Evolutionary conservation across 1,284 basidiomycete species (phyloP).

Genomic region (Marasmius tenuissimus): DNA sequence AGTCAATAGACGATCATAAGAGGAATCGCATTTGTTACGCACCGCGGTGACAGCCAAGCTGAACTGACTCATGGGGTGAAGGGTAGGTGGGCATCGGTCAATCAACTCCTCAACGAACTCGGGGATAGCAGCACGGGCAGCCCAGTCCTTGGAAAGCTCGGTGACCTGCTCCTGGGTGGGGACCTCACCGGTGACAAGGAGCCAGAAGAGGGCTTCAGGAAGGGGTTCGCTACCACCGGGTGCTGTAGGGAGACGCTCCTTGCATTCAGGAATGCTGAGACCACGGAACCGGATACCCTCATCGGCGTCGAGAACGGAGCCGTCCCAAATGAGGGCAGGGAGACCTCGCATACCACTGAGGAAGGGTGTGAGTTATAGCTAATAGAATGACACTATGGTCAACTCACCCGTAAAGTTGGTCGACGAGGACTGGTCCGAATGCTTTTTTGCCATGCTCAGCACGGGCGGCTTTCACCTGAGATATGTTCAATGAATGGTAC

Average conservation of each 20-base stretch:
- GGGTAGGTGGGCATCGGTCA: conserved; percentile 89
- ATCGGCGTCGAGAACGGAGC: conserved; percentile 92
- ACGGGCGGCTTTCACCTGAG: conserved; percentile 80
- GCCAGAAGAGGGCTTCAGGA: conserved; percentile 95
- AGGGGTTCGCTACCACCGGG: conserved; percentile 89
- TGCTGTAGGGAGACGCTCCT: conserved; percentile 83
- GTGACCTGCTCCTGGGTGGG: conserved; percentile 87
- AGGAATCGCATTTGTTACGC: conserved; percentile 28
- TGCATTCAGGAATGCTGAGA: conserved; percentile 89
- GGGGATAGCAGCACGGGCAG: conserved; percentile 84
- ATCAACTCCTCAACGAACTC: conserved; percentile 93
- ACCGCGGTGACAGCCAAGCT: conserved; percentile 92
- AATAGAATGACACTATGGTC: conserved; percentile 1
- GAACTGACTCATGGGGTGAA: conserved; percentile 98
- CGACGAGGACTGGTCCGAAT: conserved; percentile 88
- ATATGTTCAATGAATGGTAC: background rate
- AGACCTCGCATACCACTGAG: conserved; percentile 91
- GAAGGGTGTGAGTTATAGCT: conserved; percentile 5
- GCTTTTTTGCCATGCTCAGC: conserved; percentile 86
- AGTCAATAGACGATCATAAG: background rate
- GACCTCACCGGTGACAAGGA: conserved; percentile 90
- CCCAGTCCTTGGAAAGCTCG: conserved; percentile 89
- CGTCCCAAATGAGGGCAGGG: conserved; percentile 91
- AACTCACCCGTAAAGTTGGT: conserved; percentile 83
- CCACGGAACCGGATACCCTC: conserved; percentile 97